Base-by-base conservation (phyloP, 495 filamentous ascomycete species). In the Physcia stellaris region DNA sequence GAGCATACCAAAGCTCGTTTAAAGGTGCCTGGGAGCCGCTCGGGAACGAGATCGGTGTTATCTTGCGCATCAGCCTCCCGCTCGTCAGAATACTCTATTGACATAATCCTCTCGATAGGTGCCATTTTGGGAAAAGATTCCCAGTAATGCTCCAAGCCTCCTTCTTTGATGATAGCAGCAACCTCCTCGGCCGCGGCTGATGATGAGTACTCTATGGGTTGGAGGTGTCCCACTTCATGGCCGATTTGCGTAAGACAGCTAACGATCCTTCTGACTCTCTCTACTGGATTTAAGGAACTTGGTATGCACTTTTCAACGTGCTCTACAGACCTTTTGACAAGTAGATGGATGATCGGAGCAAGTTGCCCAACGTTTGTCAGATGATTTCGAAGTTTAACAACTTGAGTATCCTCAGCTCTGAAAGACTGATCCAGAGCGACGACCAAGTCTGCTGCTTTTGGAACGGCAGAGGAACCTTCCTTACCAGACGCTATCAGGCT, bases 251-350 rank as follows among this genome's bases (percentile, higher is more conserved):
- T 48, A 16, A 62, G 57, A 43, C 58, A 55, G 23, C 57, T 56
- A 15, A 70, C 45, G 6, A 70, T 46, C 24, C 60, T 40, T 10
- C 50, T 55, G 22, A 71, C 42, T 34, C 62, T 59, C 31, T 64
- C 56, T 1, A 51, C 30, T 22, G 51, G 52, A 1, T 59, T 43
- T 23, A 67, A 28, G n/a, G 61, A 47, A 1, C 39, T 22, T 4
- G 69, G 62, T 17, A 73, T 51, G 39, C 68, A 73, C 26, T 60
- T 55, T 39, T 68, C 61, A 27, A 77, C 60, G 41, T 78, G 73
- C 45, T 78, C 72, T 33, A 66, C 63, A 3, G 69, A 62, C 40
- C 68, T 70, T 23, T 66, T 58, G 6, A 76, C 57, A 9, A 76
- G 41, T 7, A 76, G 52, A 41, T 65, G 59, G 20, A 75, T 57